Conservation (phyloP, 2,329 filamentous ascomycete genomes). For the Botrytis byssoidea region DNA sequence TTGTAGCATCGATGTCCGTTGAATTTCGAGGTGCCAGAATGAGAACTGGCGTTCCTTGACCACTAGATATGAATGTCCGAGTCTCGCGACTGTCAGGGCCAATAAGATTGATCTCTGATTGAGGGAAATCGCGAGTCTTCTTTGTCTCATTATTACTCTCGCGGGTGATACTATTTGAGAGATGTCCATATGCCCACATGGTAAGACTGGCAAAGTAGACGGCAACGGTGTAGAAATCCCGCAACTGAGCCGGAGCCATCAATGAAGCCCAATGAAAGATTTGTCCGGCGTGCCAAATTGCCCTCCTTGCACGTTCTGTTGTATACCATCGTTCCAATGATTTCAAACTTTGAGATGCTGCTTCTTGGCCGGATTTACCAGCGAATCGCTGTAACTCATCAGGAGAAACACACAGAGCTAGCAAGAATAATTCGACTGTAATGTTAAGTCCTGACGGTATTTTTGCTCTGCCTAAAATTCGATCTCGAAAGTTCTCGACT, state of each 20-base stretch:
- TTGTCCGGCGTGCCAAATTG: neutral
- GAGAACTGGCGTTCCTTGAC: neutral
- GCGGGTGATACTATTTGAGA: neutral
- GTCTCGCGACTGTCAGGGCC: neutral
- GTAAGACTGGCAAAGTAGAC: neutral
- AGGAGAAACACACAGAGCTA: neutral
- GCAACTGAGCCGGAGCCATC: neutral
- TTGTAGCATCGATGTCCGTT: neutral
- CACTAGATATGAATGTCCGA: neutral
- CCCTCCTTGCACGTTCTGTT: neutral
- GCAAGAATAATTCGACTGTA: neutral
- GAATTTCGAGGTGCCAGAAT: neutral
- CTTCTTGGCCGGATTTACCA: neutral
- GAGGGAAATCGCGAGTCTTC: neutral
- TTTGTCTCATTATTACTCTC: neutral
- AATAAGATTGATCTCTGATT: neutral
- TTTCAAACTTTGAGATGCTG: neutral
- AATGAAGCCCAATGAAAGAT: neutral
- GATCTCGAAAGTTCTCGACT: neutral
- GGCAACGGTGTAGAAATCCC: neutral
- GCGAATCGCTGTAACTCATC: neutral
- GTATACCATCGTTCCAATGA: neutral
- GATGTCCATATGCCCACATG: neutral
- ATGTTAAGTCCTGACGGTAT: neutral
- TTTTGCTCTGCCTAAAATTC: neutral